Percentiles rank a stretch among this genome's conserved stretches.
phyloP scores from a whole-genome alignment of 129 eudicot genomes.

The Chrysanthemum makinoi region DNA sequence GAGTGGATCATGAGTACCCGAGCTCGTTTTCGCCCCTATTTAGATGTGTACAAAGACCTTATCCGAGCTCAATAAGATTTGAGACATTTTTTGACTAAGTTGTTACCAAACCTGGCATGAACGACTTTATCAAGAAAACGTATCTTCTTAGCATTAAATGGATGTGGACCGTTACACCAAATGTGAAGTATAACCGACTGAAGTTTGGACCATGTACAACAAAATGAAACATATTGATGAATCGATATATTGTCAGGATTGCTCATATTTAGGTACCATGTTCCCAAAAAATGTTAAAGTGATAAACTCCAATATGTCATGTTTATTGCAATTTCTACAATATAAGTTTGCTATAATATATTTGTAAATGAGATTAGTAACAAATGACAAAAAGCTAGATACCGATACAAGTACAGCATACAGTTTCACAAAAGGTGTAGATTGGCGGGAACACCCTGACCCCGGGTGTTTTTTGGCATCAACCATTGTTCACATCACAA shows the following conservation, averaged over 20 bases:
- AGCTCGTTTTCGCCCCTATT: too few species aligned
- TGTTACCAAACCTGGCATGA: constrained; percentile 11
- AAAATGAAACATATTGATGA: neutral
- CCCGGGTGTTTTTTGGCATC: too few species aligned
- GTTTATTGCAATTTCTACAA: too few species aligned
- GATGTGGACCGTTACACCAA: neutral
- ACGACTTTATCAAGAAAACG: constrained; percentile 6
- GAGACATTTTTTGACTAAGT: constrained; percentile 9
- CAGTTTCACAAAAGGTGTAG: too few species aligned
- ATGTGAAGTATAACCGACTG: neutral
- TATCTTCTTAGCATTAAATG: constrained; percentile 1
- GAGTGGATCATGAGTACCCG: too few species aligned
- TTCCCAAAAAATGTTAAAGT: neutral
- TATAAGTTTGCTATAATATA: too few species aligned
- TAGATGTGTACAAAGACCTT: neutral
- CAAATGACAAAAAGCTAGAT: too few species aligned
- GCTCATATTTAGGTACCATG: neutral
- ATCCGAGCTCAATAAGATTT: neutral
- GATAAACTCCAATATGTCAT: neutral
- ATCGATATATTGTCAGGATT: neutral
- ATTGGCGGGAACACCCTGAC: too few species aligned
- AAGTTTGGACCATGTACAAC: neutral
- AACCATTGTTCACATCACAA: too few species aligned
- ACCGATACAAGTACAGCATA: too few species aligned
- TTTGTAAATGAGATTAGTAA: too few species aligned